These are phyloP conservation scores for Parafenestella ontariensis DNA, from an alignment of 2,329 filamentous ascomycete genomes.

Conservation along the genomic window DNA sequence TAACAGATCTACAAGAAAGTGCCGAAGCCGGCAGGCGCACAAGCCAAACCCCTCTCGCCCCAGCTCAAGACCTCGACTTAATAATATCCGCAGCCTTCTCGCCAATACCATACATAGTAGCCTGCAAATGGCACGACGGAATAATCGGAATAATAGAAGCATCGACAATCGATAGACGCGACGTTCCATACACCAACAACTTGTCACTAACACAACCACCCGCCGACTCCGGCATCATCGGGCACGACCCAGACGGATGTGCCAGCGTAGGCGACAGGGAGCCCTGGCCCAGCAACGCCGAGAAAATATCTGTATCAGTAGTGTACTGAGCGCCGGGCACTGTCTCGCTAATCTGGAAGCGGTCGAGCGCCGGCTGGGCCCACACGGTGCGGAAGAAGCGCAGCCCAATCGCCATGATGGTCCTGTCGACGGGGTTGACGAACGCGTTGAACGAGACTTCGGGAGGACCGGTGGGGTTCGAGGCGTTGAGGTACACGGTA, in stretches of 20 bases:
- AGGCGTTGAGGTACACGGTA: constrained; percentile 43
- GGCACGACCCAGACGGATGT: constrained; percentile 40
- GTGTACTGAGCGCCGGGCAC: constrained; percentile 31
- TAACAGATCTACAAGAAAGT: not conserved
- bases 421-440: constrained; percentile 34
- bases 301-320: constrained; percentile 31
- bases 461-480: constrained; percentile 39
- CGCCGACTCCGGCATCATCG: constrained; percentile 34
- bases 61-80: constrained; percentile 15
- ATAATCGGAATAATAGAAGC: constrained; percentile 43
- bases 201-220: constrained; percentile 38
- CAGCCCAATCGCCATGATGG: constrained; percentile 41
- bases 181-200: constrained; percentile 39
- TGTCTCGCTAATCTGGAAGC: constrained; percentile 30
- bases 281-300: constrained; percentile 22
- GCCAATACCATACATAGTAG: constrained; percentile 41
- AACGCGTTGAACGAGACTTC: constrained; percentile 35
- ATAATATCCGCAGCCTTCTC: constrained; percentile 47
- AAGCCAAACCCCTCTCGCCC: not conserved
- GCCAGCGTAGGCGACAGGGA: constrained; percentile 36
- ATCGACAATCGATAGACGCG: constrained; percentile 37
- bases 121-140: constrained; percentile 37
- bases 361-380: constrained; percentile 33
- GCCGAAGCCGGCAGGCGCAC: not conserved
- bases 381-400: constrained; percentile 43